phyloP scores from a whole-genome alignment of 345 rosid species.

The Populus alba region DNA sequence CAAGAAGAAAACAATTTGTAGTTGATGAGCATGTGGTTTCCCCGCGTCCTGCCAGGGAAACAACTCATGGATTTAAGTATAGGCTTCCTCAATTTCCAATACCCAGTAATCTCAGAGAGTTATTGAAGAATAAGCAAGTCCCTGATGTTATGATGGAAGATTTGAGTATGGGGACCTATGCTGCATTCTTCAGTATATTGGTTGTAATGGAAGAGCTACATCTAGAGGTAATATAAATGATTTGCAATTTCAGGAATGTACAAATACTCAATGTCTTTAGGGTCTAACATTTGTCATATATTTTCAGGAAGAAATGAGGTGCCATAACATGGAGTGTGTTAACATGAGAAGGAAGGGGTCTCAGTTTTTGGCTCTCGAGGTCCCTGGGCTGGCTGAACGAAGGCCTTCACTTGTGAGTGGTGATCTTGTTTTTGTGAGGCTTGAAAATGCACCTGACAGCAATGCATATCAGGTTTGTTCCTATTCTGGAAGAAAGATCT shows the following conservation, averaged over 20 bases:
- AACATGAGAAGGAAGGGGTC: constrained; percentile 49
- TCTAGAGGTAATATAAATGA: constrained; percentile 50
- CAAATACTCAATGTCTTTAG: not conserved
- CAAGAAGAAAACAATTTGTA: constrained; percentile 47
- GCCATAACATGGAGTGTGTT: constrained; percentile 66
- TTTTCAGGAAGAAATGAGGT: constrained; percentile 69
- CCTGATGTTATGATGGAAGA: constrained; percentile 47
- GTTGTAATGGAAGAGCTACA: constrained; percentile 72
- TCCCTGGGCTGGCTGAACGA: constrained; percentile 87
- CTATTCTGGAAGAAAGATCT: not conserved
- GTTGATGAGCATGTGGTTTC: constrained; percentile 37
- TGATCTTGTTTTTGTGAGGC: constrained; percentile 53
- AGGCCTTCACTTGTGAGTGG: constrained; percentile 84
- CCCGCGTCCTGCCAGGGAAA: constrained; percentile 38
- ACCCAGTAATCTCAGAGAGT: constrained; percentile 54
- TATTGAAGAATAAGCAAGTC: constrained; percentile 52
- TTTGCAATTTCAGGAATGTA: not conserved
- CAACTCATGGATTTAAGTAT: constrained; percentile 18
- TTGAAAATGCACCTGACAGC: constrained; percentile 17
- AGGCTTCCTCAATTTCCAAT: constrained; percentile 62
- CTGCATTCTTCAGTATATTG: constrained; percentile 49
- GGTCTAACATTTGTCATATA: constrained; percentile 4
- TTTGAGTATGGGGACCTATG: constrained; percentile 48
- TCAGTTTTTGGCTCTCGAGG: constrained; percentile 54
- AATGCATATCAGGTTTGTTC: constrained; percentile 33